These are phyloP conservation scores for Monosporozyma siamensis DNA, from an alignment of 805 yeast genomes.

Conservation along the genomic window DNA sequence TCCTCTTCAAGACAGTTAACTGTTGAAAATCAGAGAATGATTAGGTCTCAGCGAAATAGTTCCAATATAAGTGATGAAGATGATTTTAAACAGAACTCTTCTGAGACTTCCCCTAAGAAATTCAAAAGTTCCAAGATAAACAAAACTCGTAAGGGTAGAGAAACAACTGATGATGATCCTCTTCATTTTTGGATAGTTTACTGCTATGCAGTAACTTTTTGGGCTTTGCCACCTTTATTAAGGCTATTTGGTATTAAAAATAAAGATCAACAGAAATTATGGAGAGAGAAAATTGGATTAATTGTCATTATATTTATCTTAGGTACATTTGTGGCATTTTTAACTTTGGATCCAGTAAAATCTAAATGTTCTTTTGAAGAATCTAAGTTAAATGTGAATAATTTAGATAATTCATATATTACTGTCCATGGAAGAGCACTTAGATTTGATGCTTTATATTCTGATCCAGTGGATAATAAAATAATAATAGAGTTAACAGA, in stretches of 20 bases:
- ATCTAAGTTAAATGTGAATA: conserved; percentile 56
- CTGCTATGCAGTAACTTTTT: conserved; percentile 73
- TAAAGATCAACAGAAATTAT: conserved; percentile 80
- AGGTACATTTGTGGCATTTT: conserved; percentile 72
- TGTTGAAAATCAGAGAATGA: too few species aligned
- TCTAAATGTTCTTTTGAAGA: conserved; percentile 68
- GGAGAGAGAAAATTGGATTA: conserved; percentile 93
- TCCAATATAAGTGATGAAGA: not conserved
- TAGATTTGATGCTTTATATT: conserved; percentile 58
- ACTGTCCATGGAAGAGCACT: conserved; percentile 79
- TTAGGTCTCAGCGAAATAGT: too few species aligned
- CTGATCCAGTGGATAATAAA: conserved; percentile 42
- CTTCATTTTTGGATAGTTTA: conserved; percentile 70
- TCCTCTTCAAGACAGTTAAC: too few species aligned
- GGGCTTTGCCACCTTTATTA: conserved; percentile 68
- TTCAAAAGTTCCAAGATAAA: not conserved
- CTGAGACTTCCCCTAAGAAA: not conserved
- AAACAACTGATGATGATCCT: too few species aligned
- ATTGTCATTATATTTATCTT: conserved; percentile 62
- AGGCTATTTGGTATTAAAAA: conserved; percentile 64
- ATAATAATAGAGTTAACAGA: conserved; percentile 59
- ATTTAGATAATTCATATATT: conserved; percentile 44
- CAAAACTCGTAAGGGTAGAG: too few species aligned
- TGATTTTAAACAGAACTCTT: not conserved
- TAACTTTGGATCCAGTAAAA: conserved; percentile 84